Percentiles rank a stretch among this genome's conserved stretches.
Evolutionary conservation across 345 rosid species (phyloP).

Genomic region (Erysimum cheiranthoides): DNA sequence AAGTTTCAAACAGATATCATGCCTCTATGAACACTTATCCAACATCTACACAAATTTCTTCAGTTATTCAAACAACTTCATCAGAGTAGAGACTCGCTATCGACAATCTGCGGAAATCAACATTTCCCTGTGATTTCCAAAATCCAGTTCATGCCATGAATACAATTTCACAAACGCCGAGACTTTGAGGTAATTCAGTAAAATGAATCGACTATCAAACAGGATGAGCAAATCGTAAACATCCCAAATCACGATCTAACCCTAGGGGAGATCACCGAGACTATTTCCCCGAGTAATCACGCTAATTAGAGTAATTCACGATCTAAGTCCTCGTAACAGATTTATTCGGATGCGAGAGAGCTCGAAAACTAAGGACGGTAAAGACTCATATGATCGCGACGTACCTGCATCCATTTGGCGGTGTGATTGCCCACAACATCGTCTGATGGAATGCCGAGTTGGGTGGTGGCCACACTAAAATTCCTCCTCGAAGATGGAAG

Average conservation of each 20-base stretch:
- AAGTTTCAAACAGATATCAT: slow-evolving; percentile 9
- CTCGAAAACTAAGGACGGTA: neutral
- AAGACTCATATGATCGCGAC: neutral
- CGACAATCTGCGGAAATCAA: neutral
- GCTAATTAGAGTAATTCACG: neutral
- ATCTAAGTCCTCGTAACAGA: neutral
- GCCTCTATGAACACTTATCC: neutral
- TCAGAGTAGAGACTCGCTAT: neutral
- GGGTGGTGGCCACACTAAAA: slow-evolving; percentile 48
- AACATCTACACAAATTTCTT: neutral
- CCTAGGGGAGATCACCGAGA: neutral
- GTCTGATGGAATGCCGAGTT: slow-evolving; percentile 43
- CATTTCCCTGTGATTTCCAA: neutral
- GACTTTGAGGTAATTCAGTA: neutral
- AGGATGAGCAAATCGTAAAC: slow-evolving; percentile 2
- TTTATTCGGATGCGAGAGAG: neutral
- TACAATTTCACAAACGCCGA: neutral
- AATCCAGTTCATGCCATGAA: slow-evolving; percentile 2
- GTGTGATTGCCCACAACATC: slow-evolving; percentile 64
- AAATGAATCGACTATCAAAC: slow-evolving; percentile 2
- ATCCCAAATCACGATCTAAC: slow-evolving; percentile 26
- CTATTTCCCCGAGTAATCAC: neutral
- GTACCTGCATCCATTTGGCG: slow-evolving; percentile 97
- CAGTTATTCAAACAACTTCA: neutral
- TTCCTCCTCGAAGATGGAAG: slow-evolving; percentile 55